Evolutionary conservation across 345 rosid species (phyloP).

Genomic region (Leavenworthia alabamica): DNA sequence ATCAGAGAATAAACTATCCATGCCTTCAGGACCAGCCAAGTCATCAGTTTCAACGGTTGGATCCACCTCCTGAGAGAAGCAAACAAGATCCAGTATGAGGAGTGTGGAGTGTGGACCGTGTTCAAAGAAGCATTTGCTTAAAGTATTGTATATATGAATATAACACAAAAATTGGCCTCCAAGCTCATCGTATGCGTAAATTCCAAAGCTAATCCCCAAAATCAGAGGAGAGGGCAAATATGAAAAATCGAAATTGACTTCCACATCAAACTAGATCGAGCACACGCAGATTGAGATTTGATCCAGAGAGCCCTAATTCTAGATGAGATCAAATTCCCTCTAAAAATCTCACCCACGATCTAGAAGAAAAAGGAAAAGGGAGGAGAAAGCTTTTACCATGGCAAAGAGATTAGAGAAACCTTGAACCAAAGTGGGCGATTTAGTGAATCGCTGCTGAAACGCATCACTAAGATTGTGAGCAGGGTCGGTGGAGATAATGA

Average conservation of each 20-base stretch:
- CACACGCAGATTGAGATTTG: background rate
- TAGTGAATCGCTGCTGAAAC: conserved; percentile 93
- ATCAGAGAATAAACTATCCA: conserved; percentile 88
- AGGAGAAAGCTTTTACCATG: conserved; percentile 49
- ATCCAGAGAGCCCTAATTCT: background rate
- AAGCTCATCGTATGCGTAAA: background rate
- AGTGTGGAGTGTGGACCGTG: background rate
- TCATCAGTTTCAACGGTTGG: conserved; percentile 89
- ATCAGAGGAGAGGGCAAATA: too few species aligned
- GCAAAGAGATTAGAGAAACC: conserved; percentile 93
- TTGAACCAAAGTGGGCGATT: conserved; percentile 75
- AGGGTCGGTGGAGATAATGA: conserved; percentile 98
- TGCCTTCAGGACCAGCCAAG: conserved; percentile 57
- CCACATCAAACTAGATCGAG: background rate
- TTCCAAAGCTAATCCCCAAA: conserved; percentile 1
- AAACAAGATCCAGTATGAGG: conserved; percentile 12
- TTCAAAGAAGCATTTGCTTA: background rate
- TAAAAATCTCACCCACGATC: conserved; percentile 4
- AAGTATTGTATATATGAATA: background rate
- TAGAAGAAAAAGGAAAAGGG: background rate
- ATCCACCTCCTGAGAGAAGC: conserved; percentile 77
- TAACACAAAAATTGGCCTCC: background rate
- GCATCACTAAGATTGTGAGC: conserved; percentile 99
- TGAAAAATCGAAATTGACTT: too few species aligned
- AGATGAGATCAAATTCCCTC: conserved; percentile 5